Base-by-base conservation (phyloP, 257 asterid species). In the Thymus mandschuricus region DNA sequence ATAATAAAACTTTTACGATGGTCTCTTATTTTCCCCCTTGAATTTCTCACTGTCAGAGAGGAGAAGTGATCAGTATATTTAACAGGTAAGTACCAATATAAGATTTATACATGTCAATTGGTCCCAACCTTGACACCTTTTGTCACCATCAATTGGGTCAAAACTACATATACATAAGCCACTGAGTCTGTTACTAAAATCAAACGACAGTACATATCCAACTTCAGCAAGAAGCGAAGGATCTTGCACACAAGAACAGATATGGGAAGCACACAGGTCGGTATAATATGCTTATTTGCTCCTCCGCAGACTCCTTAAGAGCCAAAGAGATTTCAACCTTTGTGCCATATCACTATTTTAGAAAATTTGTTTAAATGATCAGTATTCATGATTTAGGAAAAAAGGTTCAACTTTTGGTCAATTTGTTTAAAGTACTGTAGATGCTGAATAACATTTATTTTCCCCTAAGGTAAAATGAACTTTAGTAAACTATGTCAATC, bases 221-320 rank as follows among this genome's bases (percentile, higher is more conserved):
- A 21, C 43, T 10, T 31, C 45, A 59, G 45, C 45, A 34, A 31
- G 27, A 33, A 15, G 31, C 6, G 15, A 35, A 45, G n/a, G 31
- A 40, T 40, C 38, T 15, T 4, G n/a, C 40, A 35, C 67, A 61
- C 51, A 8, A 40, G 15, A 41, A 41, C 9, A n/a, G 7, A 45
- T 44, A 15, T 62, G 4, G 38, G 38, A 27, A 7, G 27, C n/a
- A 62, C 52, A 62, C 51, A 27, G 9, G 8, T 41, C 27, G 4
- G 2, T 41, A 38, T 3, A 61, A 60, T 40, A 38, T 38, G 34
- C 6, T 9, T 40, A 40, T 61, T 3, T 40, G 51, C 67, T 40
- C 48, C 48, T 35, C 31, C 12, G 64, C 66, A 60, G 51, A 57
- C 6, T 40, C 63, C 63, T 30, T 10, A 60, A 60, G 13, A 45